Percentiles rank a stretch among this genome's conserved stretches.
Evolutionary conservation across 2,329 filamentous ascomycete genomes (phyloP).

Genomic region (Chrysosphaeria jannelii): DNA sequence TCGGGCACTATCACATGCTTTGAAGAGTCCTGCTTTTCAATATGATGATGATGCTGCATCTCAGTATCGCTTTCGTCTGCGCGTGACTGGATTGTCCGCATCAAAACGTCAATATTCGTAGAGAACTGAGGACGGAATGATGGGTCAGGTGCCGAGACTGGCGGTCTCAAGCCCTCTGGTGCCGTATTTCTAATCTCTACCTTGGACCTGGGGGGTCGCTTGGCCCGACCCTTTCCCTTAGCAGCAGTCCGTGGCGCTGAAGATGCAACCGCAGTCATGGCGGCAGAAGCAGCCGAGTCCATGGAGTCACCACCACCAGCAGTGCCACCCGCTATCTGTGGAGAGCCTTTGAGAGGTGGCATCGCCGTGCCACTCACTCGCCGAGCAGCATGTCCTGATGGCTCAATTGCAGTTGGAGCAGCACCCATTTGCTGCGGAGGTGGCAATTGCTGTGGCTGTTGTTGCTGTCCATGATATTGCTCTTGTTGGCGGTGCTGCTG

Average conservation of each 20-base stretch:
- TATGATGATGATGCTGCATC: slow-evolving; percentile 10
- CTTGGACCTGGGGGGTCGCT: slow-evolving; percentile 10
- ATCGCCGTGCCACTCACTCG: background rate
- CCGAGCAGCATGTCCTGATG: background rate
- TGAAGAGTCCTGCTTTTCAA: slow-evolving; percentile 6
- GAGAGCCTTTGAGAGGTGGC: background rate
- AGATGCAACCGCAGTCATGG: too few relatives aligned
- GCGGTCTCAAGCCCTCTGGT: slow-evolving; percentile 14
- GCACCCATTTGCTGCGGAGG: slow-evolving; percentile 1
- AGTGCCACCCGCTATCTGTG: background rate
- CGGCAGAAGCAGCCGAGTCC: background rate
- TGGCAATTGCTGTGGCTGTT: background rate
- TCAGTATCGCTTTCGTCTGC: slow-evolving; percentile 10
- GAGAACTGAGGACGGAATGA: slow-evolving; percentile 22
- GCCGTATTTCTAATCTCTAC: too few relatives aligned
- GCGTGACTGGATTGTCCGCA: slow-evolving; percentile 62
- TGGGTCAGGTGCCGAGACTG: slow-evolving; percentile 4
- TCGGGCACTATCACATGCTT: background rate
- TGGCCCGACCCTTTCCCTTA: slow-evolving; percentile 1
- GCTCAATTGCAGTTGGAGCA: background rate
- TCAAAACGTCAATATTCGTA: slow-evolving; percentile 65
- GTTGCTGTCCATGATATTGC: background rate
- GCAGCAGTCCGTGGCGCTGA: background rate
- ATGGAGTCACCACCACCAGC: background rate
- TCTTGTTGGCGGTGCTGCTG: slow-evolving; percentile 1